phyloP scores from a whole-genome alignment of 257 asterid species.

The Gentiana macrophylla region DNA sequence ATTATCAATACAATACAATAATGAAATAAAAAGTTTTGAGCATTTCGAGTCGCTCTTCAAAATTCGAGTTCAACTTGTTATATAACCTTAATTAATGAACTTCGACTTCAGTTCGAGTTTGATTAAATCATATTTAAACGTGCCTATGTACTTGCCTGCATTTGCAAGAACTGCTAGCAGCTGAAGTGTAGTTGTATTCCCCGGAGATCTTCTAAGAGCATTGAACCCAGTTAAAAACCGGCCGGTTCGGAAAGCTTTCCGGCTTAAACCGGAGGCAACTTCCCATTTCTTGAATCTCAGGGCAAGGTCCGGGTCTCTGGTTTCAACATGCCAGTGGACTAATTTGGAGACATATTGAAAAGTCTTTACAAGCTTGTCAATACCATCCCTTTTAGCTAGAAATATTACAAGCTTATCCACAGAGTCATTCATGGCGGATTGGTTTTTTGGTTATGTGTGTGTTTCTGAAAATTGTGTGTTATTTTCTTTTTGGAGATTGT shows the following conservation, averaged over 20 bases:
- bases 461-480: no score
- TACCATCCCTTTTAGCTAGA: conserved; percentile 87
- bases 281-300: conserved; percentile 77
- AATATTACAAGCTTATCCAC: conserved; percentile 79
- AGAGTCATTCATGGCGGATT: conserved; percentile 46
- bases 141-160: conserved; percentile 3
- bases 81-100: no score
- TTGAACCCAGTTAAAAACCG: conserved; percentile 90
- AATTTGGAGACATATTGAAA: conserved; percentile 84
- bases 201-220: conserved; percentile 54
- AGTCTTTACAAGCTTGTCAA: conserved; percentile 86
- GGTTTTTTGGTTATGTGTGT: no score
- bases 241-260: conserved; percentile 83
- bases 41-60: no score
- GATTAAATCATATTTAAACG: no score
- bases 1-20: no score
- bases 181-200: conserved; percentile 36
- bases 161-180: conserved; percentile 65
- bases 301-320: conserved; percentile 42
- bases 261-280: conserved; percentile 79
- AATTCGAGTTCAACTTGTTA: no score
- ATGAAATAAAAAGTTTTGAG: no score
- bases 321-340: conserved; percentile 55
- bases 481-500: background rate
- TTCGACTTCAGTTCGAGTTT: no score